Base-by-base conservation (phyloP, 768 basidiomycete genomes). In the Collybia nuda region DNA sequence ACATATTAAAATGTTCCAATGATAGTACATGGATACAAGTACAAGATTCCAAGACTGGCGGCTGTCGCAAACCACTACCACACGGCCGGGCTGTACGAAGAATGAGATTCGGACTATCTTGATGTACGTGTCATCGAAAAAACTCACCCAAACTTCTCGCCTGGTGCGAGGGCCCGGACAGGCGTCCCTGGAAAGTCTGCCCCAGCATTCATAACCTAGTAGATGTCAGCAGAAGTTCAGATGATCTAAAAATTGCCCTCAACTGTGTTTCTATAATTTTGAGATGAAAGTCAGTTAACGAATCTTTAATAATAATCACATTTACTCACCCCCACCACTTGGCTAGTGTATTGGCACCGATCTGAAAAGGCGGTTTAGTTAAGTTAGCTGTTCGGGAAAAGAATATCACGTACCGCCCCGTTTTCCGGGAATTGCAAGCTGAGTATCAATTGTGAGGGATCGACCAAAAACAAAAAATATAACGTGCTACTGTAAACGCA, bases 31-130 rank as follows among this genome's bases (percentile, higher is more conserved):
- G 12, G 32, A 32, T 32, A 32, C 32, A 32, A 32, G 32, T 32
- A 32, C 32, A 32, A 11, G 14, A 9, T 32, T 11, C 6, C 9
- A 14, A 32, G 32, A 32, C 32, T 3, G 9, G 32, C 9, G 12
- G 14, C 7, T 11, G 5, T 11, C 32, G 12, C 14, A 11, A 5
- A 79, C 26, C 15, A 43, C 26, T 24, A 43, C 42, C 42, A 43
- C 7, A n/a, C 28, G 23, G 42, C 2, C 2, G 42, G 42, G 12
- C 42, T 43, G 28, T 23, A 43, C 6, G 14, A 17, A 28, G 17
- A 23, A 23, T 11, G 22, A 23, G 42, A 43, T 8, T n/a, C 12
- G 2, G 17, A 1, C 3, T 23, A 24, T 9, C 23, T 6, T 6
- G 26, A 15, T 43, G 8, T n/a, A 43, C 32, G 32, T 32, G 12